phyloP scores from a whole-genome alignment of 331 rosid species.

The Spiraea crenata region DNA sequence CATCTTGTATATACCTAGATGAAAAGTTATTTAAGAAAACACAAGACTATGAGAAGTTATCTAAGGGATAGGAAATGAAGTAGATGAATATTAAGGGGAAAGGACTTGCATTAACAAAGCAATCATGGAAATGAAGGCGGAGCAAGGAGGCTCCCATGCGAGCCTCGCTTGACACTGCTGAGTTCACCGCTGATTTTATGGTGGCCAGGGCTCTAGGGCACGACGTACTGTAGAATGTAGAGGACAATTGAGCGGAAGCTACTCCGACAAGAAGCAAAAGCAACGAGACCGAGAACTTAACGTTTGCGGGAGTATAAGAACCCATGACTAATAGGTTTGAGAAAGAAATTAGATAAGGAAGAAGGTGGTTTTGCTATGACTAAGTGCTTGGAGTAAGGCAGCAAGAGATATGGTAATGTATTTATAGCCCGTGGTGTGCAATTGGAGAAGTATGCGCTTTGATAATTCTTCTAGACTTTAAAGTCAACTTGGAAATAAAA shows the following conservation, averaged over 20 bases:
- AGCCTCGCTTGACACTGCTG: constrained; percentile 50
- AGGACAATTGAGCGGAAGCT: constrained; percentile 58
- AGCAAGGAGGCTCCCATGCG: constrained; percentile 90
- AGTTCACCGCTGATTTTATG: constrained; percentile 34
- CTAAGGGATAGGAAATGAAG: background rate
- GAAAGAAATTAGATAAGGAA: background rate
- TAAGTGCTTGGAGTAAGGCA: constrained; percentile 5
- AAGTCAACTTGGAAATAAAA: background rate
- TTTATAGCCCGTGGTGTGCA: background rate
- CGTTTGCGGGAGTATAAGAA: background rate
- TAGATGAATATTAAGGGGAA: background rate
- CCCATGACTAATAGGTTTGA: background rate
- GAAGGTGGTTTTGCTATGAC: background rate
- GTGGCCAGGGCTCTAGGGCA: constrained; percentile 57
- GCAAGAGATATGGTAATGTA: background rate
- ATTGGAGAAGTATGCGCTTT: background rate
- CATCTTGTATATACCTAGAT: too few relatives aligned
- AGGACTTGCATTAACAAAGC: constrained; percentile 75
- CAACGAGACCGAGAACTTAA: constrained; percentile 21
- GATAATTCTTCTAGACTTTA: background rate
- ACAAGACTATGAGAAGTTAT: too few relatives aligned
- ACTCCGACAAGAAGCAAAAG: constrained; percentile 26
- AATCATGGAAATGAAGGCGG: constrained; percentile 89
- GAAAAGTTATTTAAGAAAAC: too few relatives aligned
- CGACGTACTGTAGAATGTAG: constrained; percentile 34